Conservation (phyloP, 192 early-diverging fungal genomes). For the Entrophospora sp. region DNA sequence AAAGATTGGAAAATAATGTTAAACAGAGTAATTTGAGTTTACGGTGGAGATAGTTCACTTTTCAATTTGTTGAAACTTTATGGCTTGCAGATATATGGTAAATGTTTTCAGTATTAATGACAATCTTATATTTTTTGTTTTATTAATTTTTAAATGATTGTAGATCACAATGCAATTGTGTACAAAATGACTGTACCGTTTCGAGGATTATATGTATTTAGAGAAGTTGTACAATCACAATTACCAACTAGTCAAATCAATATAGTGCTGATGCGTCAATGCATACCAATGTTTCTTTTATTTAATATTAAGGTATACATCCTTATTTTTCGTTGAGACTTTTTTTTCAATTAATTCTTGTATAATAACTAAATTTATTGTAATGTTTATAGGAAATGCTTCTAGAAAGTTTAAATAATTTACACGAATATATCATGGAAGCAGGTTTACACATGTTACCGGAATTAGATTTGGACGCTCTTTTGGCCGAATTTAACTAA, state of each 20-base stretch:
- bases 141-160: slow-evolving; percentile 10
- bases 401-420: background rate
- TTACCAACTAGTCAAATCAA: background rate
- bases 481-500: no score
- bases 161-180: slow-evolving; percentile 1
- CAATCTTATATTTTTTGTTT: background rate
- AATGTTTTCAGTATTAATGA: slow-evolving; percentile 3
- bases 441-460: background rate
- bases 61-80: slow-evolving; percentile 14
- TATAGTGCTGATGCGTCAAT: background rate
- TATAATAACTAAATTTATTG: background rate
- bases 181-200: slow-evolving; percentile 3
- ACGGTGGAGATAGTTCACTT: background rate
- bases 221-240: slow-evolving; percentile 3
- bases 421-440: background rate
- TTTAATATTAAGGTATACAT: no score
- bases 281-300: background rate
- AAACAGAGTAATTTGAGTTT: background rate
- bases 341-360: background rate
- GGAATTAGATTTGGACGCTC: no score
- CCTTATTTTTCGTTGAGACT: background rate
- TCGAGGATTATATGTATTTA: slow-evolving; percentile 5
- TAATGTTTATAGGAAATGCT: background rate
- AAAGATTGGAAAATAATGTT: slow-evolving; percentile 13
- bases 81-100: slow-evolving; percentile 8